A percentile compares a stretch with the other conserved stretches of the same genome.
Conservation (phyloP, 2,329 filamentous ascomycete genomes). For the Talaromyces atroroseus region DNA sequence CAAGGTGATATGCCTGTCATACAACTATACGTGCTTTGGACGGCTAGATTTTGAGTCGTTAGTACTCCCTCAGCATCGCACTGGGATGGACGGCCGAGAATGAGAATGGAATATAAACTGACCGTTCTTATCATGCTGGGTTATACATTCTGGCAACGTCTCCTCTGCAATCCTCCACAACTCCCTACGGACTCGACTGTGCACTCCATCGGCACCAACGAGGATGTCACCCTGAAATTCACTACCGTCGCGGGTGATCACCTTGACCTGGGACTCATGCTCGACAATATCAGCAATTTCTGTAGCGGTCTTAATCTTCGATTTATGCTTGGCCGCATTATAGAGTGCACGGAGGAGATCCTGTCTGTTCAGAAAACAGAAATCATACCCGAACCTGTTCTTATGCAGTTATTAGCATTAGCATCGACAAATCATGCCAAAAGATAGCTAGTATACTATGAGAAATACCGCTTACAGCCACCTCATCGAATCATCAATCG, state of each 20-base stretch:
- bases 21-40: constrained; percentile 17
- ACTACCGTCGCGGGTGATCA: constrained; percentile 31
- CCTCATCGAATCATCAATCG: background rate
- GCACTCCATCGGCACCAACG: constrained; percentile 42
- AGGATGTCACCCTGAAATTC: constrained; percentile 32
- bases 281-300: constrained; percentile 18
- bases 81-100: background rate
- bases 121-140: constrained; percentile 2
- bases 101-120: background rate
- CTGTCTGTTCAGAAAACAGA: constrained; percentile 30
- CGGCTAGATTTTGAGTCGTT: constrained; percentile 13
- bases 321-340: constrained; percentile 24
- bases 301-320: constrained; percentile 25
- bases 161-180: constrained; percentile 26
- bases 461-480: background rate
- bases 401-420: too few species aligned
- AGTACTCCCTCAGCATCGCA: background rate
- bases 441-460: too few species aligned
- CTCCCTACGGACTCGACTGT: constrained; percentile 32
- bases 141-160: constrained; percentile 10
- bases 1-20: constrained; percentile 20
- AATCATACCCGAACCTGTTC: too few species aligned
- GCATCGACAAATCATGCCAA: background rate
- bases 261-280: constrained; percentile 19
- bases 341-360: constrained; percentile 31